These are phyloP conservation scores for Colletotrichum navitas DNA, from an alignment of 2,329 filamentous ascomycete species.

Conservation along the genomic window DNA sequence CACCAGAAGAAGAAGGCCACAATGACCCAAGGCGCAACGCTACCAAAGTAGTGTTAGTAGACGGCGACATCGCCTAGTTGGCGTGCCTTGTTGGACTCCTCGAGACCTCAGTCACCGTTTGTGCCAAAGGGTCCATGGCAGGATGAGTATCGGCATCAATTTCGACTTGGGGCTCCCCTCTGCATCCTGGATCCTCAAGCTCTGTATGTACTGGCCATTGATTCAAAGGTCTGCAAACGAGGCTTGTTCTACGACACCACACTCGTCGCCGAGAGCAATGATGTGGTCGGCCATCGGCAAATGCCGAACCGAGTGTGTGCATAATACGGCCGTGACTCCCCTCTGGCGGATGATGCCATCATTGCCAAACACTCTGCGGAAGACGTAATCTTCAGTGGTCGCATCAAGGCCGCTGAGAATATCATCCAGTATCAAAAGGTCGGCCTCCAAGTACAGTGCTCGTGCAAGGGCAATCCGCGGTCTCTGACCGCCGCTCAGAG, in stretches of 20 bases:
- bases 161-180: constrained; percentile 28
- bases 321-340: constrained; percentile 50
- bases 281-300: constrained; percentile 59
- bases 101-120: neutral
- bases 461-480: no score
- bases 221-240: constrained; percentile 53
- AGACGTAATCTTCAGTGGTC: constrained; percentile 51
- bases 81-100: constrained; percentile 40
- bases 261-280: constrained; percentile 56
- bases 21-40: constrained; percentile 43
- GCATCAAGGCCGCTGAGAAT: constrained; percentile 53
- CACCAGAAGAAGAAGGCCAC: constrained; percentile 44
- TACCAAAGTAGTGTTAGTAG: constrained; percentile 53
- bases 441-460: no score
- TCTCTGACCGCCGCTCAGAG: constrained; percentile 57
- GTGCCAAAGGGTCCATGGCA: constrained; percentile 1
- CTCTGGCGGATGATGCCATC: constrained; percentile 46
- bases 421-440: constrained; percentile 52
- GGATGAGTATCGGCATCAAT: constrained; percentile 9
- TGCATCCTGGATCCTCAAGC: constrained; percentile 51
- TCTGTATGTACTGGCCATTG: constrained; percentile 55
- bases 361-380: constrained; percentile 47
- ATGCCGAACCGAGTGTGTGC: constrained; percentile 55
- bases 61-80: constrained; percentile 51
- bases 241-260: constrained; percentile 57